A percentile compares a stretch with the other conserved stretches of the same genome.
phyloP scores from a whole-genome alignment of 2,329 filamentous ascomycete species.

The Metarhizium humberi region DNA sequence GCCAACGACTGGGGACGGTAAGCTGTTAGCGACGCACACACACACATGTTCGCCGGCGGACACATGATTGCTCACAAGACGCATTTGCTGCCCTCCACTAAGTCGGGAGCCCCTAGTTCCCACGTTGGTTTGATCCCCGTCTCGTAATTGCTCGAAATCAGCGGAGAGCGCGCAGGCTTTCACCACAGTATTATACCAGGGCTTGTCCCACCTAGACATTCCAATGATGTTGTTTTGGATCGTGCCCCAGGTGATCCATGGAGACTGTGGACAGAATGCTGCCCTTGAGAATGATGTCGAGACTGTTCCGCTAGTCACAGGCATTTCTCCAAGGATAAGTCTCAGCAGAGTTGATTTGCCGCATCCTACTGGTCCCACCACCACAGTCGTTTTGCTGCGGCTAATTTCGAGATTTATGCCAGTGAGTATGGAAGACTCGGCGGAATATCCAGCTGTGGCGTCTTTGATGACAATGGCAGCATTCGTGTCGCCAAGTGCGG shows the following conservation, averaged over 20 bases:
- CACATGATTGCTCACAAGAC: constrained; percentile 10
- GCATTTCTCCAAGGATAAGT: constrained; percentile 12
- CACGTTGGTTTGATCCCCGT: constrained; percentile 12
- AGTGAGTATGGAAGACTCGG: constrained; percentile 1
- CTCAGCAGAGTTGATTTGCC: constrained; percentile 14
- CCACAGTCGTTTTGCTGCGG: constrained; percentile 9
- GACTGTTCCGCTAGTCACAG: constrained; percentile 4
- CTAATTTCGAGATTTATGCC: constrained; percentile 6
- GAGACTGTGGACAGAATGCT: constrained; percentile 15
- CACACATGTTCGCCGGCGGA: too few species aligned
- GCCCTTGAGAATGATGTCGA: constrained; percentile 6
- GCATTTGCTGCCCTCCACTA: constrained; percentile 17
- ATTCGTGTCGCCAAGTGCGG: background rate
- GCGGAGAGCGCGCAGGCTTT: constrained; percentile 9
- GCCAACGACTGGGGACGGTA: constrained; percentile 10
- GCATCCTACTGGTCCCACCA: constrained; percentile 12
- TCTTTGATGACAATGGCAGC: background rate
- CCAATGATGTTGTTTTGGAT: constrained; percentile 15
- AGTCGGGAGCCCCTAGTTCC: constrained; percentile 13
- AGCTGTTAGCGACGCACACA: background rate
- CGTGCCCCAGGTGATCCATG: constrained; percentile 14
- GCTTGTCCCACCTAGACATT: constrained; percentile 8
- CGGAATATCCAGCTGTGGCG: constrained; percentile 4
- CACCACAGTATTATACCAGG: constrained; percentile 12
- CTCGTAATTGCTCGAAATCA: constrained; percentile 11